Evolutionary conservation across 108 stramenopile species (phyloP).

Genomic region (Nitzschia sp.): DNA sequence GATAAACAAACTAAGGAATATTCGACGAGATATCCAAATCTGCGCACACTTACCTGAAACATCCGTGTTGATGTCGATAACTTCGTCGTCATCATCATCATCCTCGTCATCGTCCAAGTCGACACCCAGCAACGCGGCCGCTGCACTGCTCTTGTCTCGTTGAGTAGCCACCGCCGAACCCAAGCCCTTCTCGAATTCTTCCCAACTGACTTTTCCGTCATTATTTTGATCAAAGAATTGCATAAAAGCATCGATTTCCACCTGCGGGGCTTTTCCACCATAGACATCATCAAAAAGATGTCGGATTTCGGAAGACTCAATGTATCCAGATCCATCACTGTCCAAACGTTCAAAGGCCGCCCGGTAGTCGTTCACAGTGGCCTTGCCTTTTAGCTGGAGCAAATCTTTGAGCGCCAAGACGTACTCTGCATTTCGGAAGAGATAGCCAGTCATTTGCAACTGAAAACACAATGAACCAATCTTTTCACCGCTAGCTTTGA

Average conservation of each 20-base stretch:
- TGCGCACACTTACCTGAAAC: constrained; percentile 32
- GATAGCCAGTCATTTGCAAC: constrained; percentile 89
- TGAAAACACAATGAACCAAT: constrained; percentile 81
- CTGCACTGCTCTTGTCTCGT: constrained; percentile 7
- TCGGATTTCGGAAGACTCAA: constrained; percentile 70
- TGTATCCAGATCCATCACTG: constrained; percentile 72
- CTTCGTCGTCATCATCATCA: constrained; percentile 50
- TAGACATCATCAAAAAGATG: constrained; percentile 73
- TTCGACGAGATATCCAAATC: too few species aligned
- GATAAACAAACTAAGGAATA: constrained; percentile 3
- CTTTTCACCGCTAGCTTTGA: constrained; percentile 79
- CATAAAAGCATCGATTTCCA: constrained; percentile 79
- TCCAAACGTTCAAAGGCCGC: constrained; percentile 84
- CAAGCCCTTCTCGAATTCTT: constrained; percentile 83
- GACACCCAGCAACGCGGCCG: constrained; percentile 11
- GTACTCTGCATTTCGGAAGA: constrained; percentile 94
- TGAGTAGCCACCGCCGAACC: constrained; percentile 35
- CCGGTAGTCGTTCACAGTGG: constrained; percentile 72
- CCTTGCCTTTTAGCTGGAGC: constrained; percentile 66
- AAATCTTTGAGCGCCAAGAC: constrained; percentile 82
- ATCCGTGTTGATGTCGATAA: constrained; percentile 20
- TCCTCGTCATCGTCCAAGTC: constrained; percentile 29
- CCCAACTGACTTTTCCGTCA: constrained; percentile 85
- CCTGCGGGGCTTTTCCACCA: constrained; percentile 54
- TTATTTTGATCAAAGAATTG: constrained; percentile 86